Evolutionary conservation across 1,284 basidiomycete species (phyloP), one percentile per base, ranked within the genome.

Genomic region (Tilletia indica): DNA sequence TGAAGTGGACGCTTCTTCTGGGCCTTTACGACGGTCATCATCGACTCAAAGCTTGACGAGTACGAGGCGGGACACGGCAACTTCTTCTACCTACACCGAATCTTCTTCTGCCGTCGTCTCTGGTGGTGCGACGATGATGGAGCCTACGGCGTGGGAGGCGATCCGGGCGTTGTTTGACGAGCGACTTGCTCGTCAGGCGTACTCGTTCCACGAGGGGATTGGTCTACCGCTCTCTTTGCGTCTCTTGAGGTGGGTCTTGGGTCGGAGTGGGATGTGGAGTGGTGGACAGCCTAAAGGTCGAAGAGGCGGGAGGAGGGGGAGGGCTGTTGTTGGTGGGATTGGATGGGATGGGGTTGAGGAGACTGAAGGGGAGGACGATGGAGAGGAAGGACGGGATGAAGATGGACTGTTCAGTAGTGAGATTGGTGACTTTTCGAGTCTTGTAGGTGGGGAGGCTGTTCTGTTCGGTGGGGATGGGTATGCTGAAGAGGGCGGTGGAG

Each of bases 161-260:
- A 14, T 64, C 34, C 61, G 61, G 11, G 61, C 61, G 12, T 34
- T 64, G 4, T 64, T 64, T 16, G 61, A 64, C 34, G 61, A 64
- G 61, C 61, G 61, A 36, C 61, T 64, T 16, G 61, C 61, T 2
- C 61, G 36, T n/a, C 61, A 64, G 34, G 61, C 61, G 0, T 64
- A 64, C 34, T 64, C 61, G 2, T 64, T 64, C 61, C 61, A 64
- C 34, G 61, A 64, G 36, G 61, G 61, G 12, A 64, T 64, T 14
- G 61, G 61, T 3, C 61, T 64, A 16, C 61, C 61, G 36, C 61
- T 64, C 21, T 64, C 61, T 3, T 34, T 64, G 21, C 61, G 61
- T n/a, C 61, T 64, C 4, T 21, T 64, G 34, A 25, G 61, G 34
- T 64, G 61, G 61, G 61, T 64, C 9, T 16, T 64, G 9, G 19